Conservation (phyloP, 2,329 filamentous ascomycete genomes). For the Clarireedia paspali region DNA sequence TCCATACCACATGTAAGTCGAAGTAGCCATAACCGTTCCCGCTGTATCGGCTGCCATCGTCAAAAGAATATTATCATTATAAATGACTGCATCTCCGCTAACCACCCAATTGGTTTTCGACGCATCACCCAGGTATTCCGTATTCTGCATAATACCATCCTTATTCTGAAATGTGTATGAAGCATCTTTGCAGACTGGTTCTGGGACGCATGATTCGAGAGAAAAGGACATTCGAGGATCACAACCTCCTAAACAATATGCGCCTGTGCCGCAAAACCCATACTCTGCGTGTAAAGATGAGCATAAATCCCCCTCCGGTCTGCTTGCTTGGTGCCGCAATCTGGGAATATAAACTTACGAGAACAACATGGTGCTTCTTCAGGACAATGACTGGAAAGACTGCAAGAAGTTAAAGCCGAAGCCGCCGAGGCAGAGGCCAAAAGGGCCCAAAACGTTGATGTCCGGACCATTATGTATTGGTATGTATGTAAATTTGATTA, state of each 20-base stretch:
- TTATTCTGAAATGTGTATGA: constrained; percentile 68
- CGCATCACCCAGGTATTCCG: constrained; percentile 80
- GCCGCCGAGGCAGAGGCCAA: constrained; percentile 22
- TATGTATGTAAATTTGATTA: background rate
- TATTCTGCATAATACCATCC: constrained; percentile 61
- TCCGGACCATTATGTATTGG: constrained; percentile 26
- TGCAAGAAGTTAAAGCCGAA: constrained; percentile 32
- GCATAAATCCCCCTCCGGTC: constrained; percentile 6
- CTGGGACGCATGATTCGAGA: constrained; percentile 78
- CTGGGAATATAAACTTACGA: constrained; percentile 44
- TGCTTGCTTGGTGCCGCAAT: background rate
- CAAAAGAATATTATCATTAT: constrained; percentile 65
- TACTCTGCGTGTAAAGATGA: constrained; percentile 54
- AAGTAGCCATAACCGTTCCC: constrained; percentile 76
- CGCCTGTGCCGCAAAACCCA: constrained; percentile 85
- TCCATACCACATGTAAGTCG: constrained; percentile 96
- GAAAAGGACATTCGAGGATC: constrained; percentile 78
- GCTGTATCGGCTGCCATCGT: constrained; percentile 84
- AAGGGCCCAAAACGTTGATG: constrained; percentile 18
- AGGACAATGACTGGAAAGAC: constrained; percentile 56
- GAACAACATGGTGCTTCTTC: constrained; percentile 69
- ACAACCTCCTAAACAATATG: constrained; percentile 93
- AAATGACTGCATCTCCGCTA: constrained; percentile 64
- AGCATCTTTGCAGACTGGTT: constrained; percentile 69
- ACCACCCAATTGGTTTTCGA: constrained; percentile 79